Evolutionary conservation across 352 stramenopile genomes (phyloP).

Genomic region (Hyphochytrium catenoides): DNA sequence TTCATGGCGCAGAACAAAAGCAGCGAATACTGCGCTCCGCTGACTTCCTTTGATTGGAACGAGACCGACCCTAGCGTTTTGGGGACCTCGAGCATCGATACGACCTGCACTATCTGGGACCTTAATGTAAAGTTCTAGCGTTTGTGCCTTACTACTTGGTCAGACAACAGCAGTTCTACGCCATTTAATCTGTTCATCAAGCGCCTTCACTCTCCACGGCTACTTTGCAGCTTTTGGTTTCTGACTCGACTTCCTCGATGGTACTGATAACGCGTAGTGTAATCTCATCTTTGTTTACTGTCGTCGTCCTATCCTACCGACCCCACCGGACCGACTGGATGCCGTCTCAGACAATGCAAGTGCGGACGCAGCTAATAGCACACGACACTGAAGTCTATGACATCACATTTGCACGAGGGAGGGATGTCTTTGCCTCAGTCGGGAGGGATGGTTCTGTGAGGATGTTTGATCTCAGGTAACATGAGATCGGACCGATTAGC

Average conservation of each 20-base stretch:
- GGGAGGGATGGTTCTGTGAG: conserved; percentile 85
- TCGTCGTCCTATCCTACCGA: no score
- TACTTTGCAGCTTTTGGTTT: no score
- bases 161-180: no score
- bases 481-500: conserved; percentile 17
- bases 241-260: no score
- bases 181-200: no score
- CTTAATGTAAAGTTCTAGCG: conserved; percentile 75
- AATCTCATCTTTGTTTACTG: no score
- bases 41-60: conserved; percentile 98
- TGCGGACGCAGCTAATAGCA: conserved; percentile 84
- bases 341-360: conserved; percentile 10
- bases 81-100: conserved; percentile 88
- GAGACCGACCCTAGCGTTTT: conserved; percentile 82
- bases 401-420: conserved; percentile 75
- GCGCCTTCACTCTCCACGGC: no score
- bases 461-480: conserved; percentile 86
- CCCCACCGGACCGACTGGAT: no score
- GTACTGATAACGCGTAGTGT: no score
- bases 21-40: conserved; percentile 77
- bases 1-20: conserved; percentile 26
- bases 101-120: conserved; percentile 97
- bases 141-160: no score
- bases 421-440: conserved; percentile 88
- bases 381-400: conserved; percentile 98